A percentile compares a stretch with the other conserved stretches of the same genome.
Conservation (phyloP, 2,329 filamentous ascomycete genomes). For the Orbilia quercus region DNA sequence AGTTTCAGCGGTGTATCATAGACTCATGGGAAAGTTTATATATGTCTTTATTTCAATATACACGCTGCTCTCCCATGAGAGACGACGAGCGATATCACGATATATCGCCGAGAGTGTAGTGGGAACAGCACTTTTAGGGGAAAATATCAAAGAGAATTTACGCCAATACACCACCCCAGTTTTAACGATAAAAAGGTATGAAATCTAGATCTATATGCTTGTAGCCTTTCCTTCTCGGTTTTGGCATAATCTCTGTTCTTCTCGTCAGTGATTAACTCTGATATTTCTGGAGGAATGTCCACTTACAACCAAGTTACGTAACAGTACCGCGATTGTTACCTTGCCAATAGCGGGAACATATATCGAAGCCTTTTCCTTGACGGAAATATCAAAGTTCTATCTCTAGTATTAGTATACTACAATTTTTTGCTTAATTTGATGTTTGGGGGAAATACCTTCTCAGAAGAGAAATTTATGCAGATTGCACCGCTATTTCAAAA, state of each 20-base stretch:
- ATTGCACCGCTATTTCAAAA: conserved; percentile 73
- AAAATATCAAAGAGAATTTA: conserved; percentile 11
- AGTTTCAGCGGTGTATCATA: conserved; percentile 54
- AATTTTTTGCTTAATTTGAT: background rate
- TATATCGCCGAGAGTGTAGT: background rate
- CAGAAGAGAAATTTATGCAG: conserved; percentile 98
- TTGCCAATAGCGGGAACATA: conserved; percentile 98
- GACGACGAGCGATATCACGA: background rate
- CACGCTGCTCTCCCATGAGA: conserved; percentile 19
- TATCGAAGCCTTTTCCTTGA: conserved; percentile 95
- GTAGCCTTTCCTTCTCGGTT: conserved; percentile 22
- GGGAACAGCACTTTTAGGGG: conserved; percentile 5
- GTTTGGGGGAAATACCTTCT: conserved; percentile 66
- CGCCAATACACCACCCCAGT: conserved; percentile 10
- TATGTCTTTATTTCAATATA: conserved; percentile 32
- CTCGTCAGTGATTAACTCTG: background rate
- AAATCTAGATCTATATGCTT: background rate
- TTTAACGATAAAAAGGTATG: background rate
- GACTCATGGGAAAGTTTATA: conserved; percentile 52
- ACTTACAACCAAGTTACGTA: conserved; percentile 87
- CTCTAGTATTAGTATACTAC: conserved; percentile 59
- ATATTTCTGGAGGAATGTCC: background rate
- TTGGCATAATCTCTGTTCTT: conserved; percentile 26
- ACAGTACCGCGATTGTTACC: conserved; percentile 90
- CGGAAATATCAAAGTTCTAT: conserved; percentile 83